Evolutionary conservation across 306 rosid genomes (phyloP), one percentile per base, ranked within the genome.

Genomic region (Quercus engelmannii): DNA sequence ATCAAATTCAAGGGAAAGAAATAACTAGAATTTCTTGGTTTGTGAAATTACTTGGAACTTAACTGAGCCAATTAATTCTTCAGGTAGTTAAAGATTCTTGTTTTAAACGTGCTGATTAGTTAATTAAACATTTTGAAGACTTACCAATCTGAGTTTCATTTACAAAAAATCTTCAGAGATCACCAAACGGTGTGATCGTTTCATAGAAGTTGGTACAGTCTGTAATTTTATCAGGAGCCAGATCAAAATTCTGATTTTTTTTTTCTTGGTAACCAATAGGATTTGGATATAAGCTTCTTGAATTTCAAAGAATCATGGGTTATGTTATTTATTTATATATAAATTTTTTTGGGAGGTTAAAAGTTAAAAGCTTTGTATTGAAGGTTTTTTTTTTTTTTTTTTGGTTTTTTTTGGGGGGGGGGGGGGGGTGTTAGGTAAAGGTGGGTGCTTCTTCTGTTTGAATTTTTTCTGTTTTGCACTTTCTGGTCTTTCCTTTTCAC

Each of bases 341-440:
- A 31, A 14, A 18, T 5, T 38, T 10, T 49, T 12, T 38, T 7
- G 3, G 54, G 54, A 12, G 17, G 17, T 3, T 59, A 23, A 5
- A 41, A 19, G 54, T 12, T 59, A 8, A 5, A 41, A 19, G 65
- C 83, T 78, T 78, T 49, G 8, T 6, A 73, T 31, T 35, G 41
- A 75, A 83, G 83, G 49, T 0, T 69, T 65, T 31, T 65, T 1
- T 63, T 33, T 33, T 61, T 3, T 61, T 25, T 23, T 4, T 4
- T 11, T 25, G 3, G 28, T 26, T 5, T 33, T 17, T 69, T 75
- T 31, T 26, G 1, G 5, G 6, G 35, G 35, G 35, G 33, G 33
- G 35, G 35, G 38, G n/a, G 41, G 28, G 38, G 63, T 73, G 85
- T 72, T 88, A 78, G 92, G 92, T 85, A 76, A 71, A 79, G 79